These are phyloP conservation scores for Saturnispora saitoi DNA, from an alignment of 805 yeast genomes.

Conservation along the genomic window DNA sequence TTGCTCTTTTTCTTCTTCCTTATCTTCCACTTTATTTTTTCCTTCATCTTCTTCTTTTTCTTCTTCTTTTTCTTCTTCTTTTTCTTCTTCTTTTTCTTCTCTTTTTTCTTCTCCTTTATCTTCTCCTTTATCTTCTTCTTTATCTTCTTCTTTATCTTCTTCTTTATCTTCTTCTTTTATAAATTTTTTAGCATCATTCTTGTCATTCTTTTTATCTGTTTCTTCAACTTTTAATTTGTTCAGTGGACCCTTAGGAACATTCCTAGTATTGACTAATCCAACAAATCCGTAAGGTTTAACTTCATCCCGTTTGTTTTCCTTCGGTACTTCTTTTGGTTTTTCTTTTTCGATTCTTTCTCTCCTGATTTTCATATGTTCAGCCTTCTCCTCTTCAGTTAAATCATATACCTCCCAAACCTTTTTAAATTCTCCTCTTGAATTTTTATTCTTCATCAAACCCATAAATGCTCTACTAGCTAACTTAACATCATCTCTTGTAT, in stretches of 20 bases:
- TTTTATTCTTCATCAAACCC: conserved; percentile 48
- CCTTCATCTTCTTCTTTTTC: background rate
- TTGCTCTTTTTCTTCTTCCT: background rate
- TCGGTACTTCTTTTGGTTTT: conserved; percentile 15
- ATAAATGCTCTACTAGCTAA: conserved; percentile 65
- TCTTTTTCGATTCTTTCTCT: conserved; percentile 16
- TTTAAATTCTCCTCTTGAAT: conserved; percentile 28
- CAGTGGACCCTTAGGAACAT: background rate
- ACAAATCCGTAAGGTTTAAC: conserved; percentile 27
- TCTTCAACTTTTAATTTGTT: background rate
- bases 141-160: background rate
- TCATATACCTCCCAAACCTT: conserved; percentile 48
- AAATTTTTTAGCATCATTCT: background rate
- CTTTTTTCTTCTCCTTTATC: background rate
- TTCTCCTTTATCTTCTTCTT: background rate
- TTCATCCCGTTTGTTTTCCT: conserved; percentile 7
- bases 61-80: background rate
- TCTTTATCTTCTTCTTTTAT: background rate
- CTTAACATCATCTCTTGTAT: conserved; percentile 70
- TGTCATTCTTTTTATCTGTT: background rate
- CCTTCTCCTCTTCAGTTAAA: conserved; percentile 36
- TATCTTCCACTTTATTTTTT: background rate
- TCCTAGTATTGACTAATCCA: conserved; percentile 10
- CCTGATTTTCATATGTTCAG: conserved; percentile 19
- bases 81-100: background rate